Conservation (phyloP, 768 basidiomycete species). For the Amyloporia xantha region DNA sequence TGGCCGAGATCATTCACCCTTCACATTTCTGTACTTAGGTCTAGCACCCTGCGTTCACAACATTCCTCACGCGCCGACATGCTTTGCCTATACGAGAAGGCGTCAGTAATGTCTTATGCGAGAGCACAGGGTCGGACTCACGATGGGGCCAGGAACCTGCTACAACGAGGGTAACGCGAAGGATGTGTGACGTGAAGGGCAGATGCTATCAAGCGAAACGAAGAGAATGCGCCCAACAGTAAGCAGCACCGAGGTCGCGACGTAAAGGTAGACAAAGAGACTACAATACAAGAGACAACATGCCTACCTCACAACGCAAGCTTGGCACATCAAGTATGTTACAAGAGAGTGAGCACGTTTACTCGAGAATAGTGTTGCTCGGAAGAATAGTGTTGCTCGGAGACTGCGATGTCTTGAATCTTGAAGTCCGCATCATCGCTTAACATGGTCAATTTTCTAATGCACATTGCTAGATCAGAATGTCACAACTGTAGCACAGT, state of each 20-base stretch:
- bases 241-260: slow-evolving; percentile 64
- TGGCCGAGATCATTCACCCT: too few relatives aligned
- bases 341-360: not conserved
- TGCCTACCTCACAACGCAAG: slow-evolving; percentile 52
- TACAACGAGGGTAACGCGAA: slow-evolving; percentile 47
- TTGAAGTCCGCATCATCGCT: slow-evolving; percentile 1
- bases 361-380: too few relatives aligned
- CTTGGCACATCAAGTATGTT: slow-evolving; percentile 57
- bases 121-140: slow-evolving; percentile 29
- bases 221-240: slow-evolving; percentile 62
- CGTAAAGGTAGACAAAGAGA: slow-evolving; percentile 49
- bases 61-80: slow-evolving; percentile 64
- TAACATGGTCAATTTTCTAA: slow-evolving; percentile 78
- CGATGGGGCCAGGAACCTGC: slow-evolving; percentile 50
- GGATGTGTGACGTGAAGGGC: slow-evolving; percentile 61
- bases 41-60: slow-evolving; percentile 65
- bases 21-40: slow-evolving; percentile 62
- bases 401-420: too few relatives aligned
- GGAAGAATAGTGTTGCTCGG: too few relatives aligned
- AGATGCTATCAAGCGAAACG: slow-evolving; percentile 75
- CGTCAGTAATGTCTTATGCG: not conserved
- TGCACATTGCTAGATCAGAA: slow-evolving; percentile 45
- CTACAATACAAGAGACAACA: not conserved
- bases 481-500: not conserved
- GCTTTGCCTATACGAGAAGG: slow-evolving; percentile 32